Conservation (phyloP, 1,139 yeast genomes). For the Debaryomycetaceae sp. region DNA sequence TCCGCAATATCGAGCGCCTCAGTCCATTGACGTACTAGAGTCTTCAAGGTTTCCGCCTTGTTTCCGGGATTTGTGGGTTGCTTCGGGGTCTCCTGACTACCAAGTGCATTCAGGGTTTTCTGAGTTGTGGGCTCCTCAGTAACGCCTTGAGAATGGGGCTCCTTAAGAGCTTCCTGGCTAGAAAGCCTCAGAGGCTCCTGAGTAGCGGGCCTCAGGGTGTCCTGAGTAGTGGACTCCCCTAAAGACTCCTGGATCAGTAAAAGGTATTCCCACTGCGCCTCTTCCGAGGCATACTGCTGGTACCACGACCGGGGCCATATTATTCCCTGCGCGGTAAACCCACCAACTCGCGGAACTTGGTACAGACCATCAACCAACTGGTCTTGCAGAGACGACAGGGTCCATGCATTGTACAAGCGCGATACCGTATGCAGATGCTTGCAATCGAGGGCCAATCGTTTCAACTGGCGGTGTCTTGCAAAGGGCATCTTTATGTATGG, state of each 20-base stretch:
- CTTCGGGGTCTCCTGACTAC: too few species aligned
- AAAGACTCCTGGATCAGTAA: conserved; percentile 2
- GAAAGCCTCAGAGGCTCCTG: background rate
- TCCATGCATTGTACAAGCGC: conserved; percentile 21
- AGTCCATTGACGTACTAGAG: conserved; percentile 12
- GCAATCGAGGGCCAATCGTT: conserved; percentile 21
- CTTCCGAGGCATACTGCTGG: conserved; percentile 17
- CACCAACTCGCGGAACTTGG: conserved; percentile 13
- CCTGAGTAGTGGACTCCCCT: background rate
- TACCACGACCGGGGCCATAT: conserved; percentile 21
- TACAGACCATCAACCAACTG: conserved; percentile 16
- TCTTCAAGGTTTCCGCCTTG: background rate
- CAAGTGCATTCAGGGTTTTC: too few species aligned
- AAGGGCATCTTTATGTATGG: conserved; percentile 22
- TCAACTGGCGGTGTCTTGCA: conserved; percentile 10
- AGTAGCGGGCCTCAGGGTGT: too few species aligned
- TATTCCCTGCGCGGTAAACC: conserved; percentile 6
- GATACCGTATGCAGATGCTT: conserved; percentile 17
- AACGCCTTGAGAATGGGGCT: too few species aligned
- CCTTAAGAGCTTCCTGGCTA: background rate
- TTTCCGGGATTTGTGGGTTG: too few species aligned
- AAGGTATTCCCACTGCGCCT: conserved; percentile 27
- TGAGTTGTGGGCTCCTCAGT: too few species aligned
- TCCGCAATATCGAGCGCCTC: conserved; percentile 9
- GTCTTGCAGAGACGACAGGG: conserved; percentile 6